phyloP scores from a whole-genome alignment of 75 land plant species.

The Isoetes taiwanensis region DNA sequence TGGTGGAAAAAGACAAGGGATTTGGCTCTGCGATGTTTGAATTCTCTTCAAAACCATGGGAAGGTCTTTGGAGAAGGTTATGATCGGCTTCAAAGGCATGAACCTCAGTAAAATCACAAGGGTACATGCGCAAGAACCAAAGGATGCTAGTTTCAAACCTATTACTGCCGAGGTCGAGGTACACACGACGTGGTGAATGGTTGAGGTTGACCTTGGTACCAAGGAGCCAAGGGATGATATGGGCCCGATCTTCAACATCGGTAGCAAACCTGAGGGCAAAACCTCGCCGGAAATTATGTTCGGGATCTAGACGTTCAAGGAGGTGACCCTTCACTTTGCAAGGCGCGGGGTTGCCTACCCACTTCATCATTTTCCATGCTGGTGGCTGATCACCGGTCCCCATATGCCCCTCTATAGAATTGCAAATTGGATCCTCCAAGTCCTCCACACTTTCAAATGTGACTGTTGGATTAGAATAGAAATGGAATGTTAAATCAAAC shows the following conservation, averaged over 20 bases:
- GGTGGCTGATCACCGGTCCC: too few relatives aligned
- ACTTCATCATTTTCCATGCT: constrained; percentile 34
- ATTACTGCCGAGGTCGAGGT: constrained; percentile 19
- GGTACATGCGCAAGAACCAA: constrained; percentile 22
- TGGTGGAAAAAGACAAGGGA: constrained; percentile 10
- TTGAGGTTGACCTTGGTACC: constrained; percentile 8
- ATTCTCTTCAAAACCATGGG: constrained; percentile 8
- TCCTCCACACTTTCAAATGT: too few relatives aligned
- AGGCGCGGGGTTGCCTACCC: constrained; percentile 19
- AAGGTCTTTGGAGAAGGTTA: background rate
- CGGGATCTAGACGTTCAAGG: constrained; percentile 20
- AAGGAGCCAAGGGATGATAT: constrained; percentile 26
- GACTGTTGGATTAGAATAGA: too few relatives aligned
- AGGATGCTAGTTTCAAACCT: constrained; percentile 14
- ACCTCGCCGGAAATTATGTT: constrained; percentile 22
- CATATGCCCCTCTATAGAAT: too few relatives aligned
- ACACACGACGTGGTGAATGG: background rate
- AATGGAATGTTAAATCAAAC: too few relatives aligned
- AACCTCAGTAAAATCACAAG: constrained; percentile 23
- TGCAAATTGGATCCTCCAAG: too few relatives aligned
- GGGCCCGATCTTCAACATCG: constrained; percentile 25
- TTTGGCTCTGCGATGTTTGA: constrained; percentile 3
- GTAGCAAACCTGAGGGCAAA: constrained; percentile 10
- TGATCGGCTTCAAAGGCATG: constrained; percentile 20
- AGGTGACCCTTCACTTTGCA: constrained; percentile 25